A percentile compares a stretch with the other conserved stretches of the same genome.
phyloP scores from a whole-genome alignment of 257 asterid genomes.

The Verbena officinalis region DNA sequence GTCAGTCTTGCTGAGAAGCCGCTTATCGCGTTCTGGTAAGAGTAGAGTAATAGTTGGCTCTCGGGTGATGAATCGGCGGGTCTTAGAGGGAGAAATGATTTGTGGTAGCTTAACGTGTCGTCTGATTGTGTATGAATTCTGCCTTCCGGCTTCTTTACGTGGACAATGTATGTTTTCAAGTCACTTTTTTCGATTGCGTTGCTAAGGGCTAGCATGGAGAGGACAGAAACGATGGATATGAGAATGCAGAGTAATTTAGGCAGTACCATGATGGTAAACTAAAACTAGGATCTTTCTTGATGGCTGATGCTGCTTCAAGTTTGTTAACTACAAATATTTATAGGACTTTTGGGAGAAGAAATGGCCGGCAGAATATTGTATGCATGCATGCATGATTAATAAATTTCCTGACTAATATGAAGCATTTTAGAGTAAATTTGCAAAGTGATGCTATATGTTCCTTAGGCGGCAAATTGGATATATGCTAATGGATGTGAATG shows the following conservation, averaged over 20 bases:
- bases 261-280: not conserved
- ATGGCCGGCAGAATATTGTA: conserved; percentile 19
- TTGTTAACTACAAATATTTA: conserved; percentile 14
- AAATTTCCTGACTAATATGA: not conserved
- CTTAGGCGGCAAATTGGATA: conserved; percentile 21
- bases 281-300: not conserved
- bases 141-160: conserved; percentile 20
- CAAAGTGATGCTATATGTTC: conserved; percentile 19
- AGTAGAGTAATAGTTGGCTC: conserved; percentile 17
- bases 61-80: not conserved
- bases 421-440: not conserved
- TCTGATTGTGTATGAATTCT: not conserved
- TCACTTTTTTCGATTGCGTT: not conserved
- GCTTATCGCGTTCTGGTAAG: conserved; percentile 30
- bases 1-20: conserved; percentile 41
- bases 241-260: conserved; percentile 5
- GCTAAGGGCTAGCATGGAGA: not conserved
- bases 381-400: not conserved
- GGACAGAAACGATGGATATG: conserved; percentile 2
- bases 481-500: conserved; percentile 14
- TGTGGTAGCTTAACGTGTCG: conserved; percentile 21
- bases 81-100: conserved; percentile 20
- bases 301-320: not conserved
- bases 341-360: not conserved
- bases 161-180: conserved; percentile 32